Evolutionary conservation across 2,329 filamentous ascomycete genomes (phyloP).

Genomic region (Talaromyces amestolkiae): DNA sequence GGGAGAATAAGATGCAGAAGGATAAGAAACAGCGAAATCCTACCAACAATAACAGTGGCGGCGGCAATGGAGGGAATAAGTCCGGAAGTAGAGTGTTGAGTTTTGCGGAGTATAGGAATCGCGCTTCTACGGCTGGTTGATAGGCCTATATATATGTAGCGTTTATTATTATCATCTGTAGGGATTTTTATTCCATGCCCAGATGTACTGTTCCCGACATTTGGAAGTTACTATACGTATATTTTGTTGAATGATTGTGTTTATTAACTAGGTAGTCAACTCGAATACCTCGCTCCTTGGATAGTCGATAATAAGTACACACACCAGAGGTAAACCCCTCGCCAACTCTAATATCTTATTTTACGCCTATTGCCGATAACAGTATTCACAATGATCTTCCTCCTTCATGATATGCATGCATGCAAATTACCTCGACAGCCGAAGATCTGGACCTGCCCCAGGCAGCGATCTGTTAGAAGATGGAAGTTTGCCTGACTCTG

Average conservation of each 20-base stretch:
- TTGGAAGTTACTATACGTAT: no score
- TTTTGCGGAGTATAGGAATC: slow-evolving; percentile 47
- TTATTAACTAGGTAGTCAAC: no score
- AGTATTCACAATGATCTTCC: background rate
- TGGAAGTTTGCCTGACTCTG: background rate
- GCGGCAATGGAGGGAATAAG: background rate
- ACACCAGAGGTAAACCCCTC: background rate
- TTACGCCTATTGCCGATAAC: background rate
- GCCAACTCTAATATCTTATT: no score
- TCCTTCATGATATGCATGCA: background rate
- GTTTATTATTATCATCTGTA: background rate
- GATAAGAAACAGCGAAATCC: slow-evolving; percentile 31
- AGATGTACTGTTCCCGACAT: no score
- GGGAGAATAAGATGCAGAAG: slow-evolving; percentile 43
- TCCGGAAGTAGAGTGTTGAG: slow-evolving; percentile 28
- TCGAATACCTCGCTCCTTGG: no score
- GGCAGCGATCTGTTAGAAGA: background rate
- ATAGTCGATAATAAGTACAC: background rate
- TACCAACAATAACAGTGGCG: background rate
- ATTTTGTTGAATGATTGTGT: no score
- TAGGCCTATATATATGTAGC: slow-evolving; percentile 12
- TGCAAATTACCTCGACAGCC: background rate
- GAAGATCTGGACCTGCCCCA: background rate
- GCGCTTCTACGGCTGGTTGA: slow-evolving; percentile 27
- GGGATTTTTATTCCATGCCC: no score